Evolutionary conservation across 345 rosid genomes (phyloP).

Genomic region (Turnera subulata): DNA sequence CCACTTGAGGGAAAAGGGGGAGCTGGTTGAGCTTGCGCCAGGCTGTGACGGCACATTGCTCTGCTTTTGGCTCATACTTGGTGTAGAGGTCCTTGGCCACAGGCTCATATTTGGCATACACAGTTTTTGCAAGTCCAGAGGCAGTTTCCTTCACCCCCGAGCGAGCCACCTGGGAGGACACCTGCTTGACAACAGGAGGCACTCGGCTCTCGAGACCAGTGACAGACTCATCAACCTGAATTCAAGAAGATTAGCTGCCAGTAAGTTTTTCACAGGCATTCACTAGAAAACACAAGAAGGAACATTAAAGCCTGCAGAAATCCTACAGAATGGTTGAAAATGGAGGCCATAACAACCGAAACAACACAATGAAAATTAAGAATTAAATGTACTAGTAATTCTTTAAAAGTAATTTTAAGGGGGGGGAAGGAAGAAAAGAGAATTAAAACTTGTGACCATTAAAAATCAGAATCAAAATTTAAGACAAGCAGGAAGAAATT

Average conservation of each 20-base stretch:
- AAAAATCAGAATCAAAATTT: no score
- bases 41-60: constrained; percentile 68
- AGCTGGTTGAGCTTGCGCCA: constrained; percentile 80
- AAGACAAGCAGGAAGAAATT: no score
- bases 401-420: no score
- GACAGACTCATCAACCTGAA: constrained; percentile 74
- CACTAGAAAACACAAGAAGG: no score
- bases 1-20: constrained; percentile 78
- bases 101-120: constrained; percentile 55
- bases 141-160: constrained; percentile 68
- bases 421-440: no score
- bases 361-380: no score
- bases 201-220: constrained; percentile 54
- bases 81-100: constrained; percentile 69
- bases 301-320: no score
- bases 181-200: constrained; percentile 69
- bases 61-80: constrained; percentile 77
- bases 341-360: no score
- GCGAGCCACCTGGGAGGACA: constrained; percentile 55
- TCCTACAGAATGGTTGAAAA: no score
- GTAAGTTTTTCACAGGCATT: no score
- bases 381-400: no score
- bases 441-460: no score
- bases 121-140: constrained; percentile 59
- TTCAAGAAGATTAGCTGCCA: not conserved